Evolutionary conservation across 345 rosid genomes (phyloP).

Genomic region (Eucalyptus camaldulensis): DNA sequence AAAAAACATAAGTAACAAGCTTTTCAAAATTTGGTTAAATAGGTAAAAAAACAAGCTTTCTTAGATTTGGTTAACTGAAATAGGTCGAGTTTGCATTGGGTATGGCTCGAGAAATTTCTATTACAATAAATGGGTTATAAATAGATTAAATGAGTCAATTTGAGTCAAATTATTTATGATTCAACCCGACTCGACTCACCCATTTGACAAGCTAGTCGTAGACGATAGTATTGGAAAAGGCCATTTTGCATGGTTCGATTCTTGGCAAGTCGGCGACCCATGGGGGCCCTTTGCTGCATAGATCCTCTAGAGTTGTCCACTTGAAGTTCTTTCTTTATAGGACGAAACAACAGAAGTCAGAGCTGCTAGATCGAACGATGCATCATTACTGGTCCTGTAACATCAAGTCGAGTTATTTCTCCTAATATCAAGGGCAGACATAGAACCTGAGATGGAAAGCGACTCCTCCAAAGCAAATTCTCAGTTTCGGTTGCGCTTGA

Average conservation of each 20-base stretch:
- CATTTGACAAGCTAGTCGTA: rapidly evolving
- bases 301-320: neutral
- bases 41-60: too few relatives aligned
- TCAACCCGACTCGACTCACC: rapidly evolving
- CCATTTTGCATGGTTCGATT: too few relatives aligned
- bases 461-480: neutral
- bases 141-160: rapidly evolving
- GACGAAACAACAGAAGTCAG: neutral
- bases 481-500: rapidly evolving
- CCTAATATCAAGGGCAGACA: neutral
- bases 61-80: rapidly evolving
- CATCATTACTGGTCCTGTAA: neutral
- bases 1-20: too few relatives aligned
- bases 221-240: neutral
- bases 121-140: rapidly evolving
- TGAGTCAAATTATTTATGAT: rapidly evolving
- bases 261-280: neutral
- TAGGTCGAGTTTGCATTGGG: rapidly evolving
- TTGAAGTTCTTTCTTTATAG: neutral
- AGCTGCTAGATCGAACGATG: neutral
- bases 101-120: rapidly evolving
- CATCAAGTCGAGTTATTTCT: neutral
- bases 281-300: neutral
- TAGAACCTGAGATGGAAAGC: neutral
- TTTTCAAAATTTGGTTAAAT: too few relatives aligned